These are phyloP conservation scores for Taphrina wiesneri DNA, from an alignment of 1,139 yeast species.

Conservation along the genomic window DNA sequence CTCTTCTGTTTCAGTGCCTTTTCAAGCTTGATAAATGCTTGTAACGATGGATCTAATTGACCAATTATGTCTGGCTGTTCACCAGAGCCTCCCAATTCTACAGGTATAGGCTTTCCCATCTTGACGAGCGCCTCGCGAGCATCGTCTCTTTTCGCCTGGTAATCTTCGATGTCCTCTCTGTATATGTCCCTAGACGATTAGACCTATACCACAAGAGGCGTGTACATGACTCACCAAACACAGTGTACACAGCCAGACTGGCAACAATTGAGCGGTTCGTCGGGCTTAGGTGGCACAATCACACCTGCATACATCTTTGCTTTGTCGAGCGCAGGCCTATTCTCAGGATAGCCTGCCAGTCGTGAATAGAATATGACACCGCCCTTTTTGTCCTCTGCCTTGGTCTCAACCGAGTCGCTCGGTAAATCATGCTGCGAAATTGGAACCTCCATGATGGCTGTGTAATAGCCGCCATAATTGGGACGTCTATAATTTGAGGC, in stretches of 20 bases:
- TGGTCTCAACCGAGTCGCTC: background rate
- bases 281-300: conserved; percentile 26
- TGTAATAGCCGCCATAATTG: conserved; percentile 26
- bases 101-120: conserved; percentile 7
- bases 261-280: conserved; percentile 32
- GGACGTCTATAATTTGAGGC: conserved; percentile 22
- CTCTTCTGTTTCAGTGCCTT: conserved; percentile 24
- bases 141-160: conserved; percentile 24
- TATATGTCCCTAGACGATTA: conserved; percentile 12
- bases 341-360: conserved; percentile 30
- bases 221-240: conserved; percentile 12
- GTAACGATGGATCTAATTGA: conserved; percentile 26
- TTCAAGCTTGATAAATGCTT: conserved; percentile 32
- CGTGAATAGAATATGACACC: conserved; percentile 26
- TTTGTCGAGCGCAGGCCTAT: conserved; percentile 16
- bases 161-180: conserved; percentile 28
- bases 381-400: conserved; percentile 2
- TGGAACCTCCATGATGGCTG: conserved; percentile 20
- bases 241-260: conserved; percentile 34
- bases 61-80: conserved; percentile 26
- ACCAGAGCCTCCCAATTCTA: conserved; percentile 26
- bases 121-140: conserved; percentile 16
- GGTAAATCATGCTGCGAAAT: background rate
- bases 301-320: conserved; percentile 26
- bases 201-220: background rate